Percentiles rank a stretch among this genome's conserved stretches.
These are phyloP conservation scores for Pseudocercospora ulei DNA, from an alignment of 2,329 filamentous ascomycete genomes.

Conservation along the genomic window DNA sequence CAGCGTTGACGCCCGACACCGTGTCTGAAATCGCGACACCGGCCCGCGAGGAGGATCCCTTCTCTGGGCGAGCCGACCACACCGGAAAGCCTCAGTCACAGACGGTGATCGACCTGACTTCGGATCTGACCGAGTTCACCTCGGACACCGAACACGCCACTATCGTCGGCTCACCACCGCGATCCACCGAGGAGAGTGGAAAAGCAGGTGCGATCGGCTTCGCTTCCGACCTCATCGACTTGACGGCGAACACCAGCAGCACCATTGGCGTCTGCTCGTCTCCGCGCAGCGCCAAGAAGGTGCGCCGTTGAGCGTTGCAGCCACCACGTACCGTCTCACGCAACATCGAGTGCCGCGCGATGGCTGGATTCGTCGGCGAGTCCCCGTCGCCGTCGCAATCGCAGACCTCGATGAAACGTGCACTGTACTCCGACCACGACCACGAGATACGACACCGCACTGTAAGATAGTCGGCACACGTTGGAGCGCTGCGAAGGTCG, in stretches of 20 bases:
- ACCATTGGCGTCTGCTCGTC: neutral
- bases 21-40: conserved; percentile 23
- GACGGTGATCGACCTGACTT: neutral
- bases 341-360: too few relatives aligned
- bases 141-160: neutral
- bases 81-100: neutral
- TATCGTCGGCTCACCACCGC: too few relatives aligned
- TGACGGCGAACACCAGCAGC: too few relatives aligned
- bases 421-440: too few relatives aligned
- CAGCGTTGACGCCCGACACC: conserved; percentile 19
- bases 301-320: conserved; percentile 1
- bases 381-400: too few relatives aligned
- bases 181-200: neutral
- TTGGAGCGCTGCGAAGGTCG: too few relatives aligned
- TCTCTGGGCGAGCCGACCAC: too few relatives aligned
- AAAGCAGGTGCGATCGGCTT: conserved; percentile 1
- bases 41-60: conserved; percentile 2
- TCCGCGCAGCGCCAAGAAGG: neutral
- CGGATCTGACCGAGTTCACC: conserved; percentile 3
- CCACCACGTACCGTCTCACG: too few relatives aligned
- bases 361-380: too few relatives aligned
- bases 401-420: too few relatives aligned
- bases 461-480: too few relatives aligned
- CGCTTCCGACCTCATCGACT: neutral
- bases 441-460: too few relatives aligned